Base-by-base conservation (phyloP, 352 stramenopile species). In the Pythium coloratum region DNA sequence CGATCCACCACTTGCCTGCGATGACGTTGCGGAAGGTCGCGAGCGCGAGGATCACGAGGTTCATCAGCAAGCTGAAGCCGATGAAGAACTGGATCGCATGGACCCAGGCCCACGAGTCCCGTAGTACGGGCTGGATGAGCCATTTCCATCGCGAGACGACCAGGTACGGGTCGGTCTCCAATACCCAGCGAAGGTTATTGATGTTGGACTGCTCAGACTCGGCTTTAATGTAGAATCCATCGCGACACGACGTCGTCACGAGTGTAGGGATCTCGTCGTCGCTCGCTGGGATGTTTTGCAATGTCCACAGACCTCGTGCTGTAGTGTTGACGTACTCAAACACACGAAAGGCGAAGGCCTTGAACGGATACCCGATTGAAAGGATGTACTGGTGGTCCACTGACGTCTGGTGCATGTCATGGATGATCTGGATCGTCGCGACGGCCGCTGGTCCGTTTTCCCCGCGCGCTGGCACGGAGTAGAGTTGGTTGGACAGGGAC, bases 101-200 rank as follows among this genome's bases (percentile, higher is more conserved):
- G 2, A 70, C 61, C 67, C 67, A 74, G 9, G 47, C 67, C 67
- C 67, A 74, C 10, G 67, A 64, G 33, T 74, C 67, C 8, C 64
- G 49, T 1, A 69, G 44, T n/a, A 64, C 28, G 3, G 67, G 50
- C 26, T 36, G 54, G 33, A 14, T 54, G 1, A 44, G 10, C 56
- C 47, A 70, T 20, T 34, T 28, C 56, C 50, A 70, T 0, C 47
- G 49, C 8, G 38, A n/a, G 0, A 74, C 30, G 6, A 42, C 56
- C 6, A 54, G 18, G 13, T 58, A 12, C 1, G 67, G 4, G 1
- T 50, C n/a, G 2, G 50, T 13, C 9, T 63, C 51, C 14, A 66
- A 14, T 0, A 40, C 20, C 67, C 67, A 70, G 6, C 38, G 2
- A n/a, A 57, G 53, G 33, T 64, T 66, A 46, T 69, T 69, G 28